Base-by-base conservation (phyloP, 140 eudicot species). In the Erigeron philadelphicus region DNA sequence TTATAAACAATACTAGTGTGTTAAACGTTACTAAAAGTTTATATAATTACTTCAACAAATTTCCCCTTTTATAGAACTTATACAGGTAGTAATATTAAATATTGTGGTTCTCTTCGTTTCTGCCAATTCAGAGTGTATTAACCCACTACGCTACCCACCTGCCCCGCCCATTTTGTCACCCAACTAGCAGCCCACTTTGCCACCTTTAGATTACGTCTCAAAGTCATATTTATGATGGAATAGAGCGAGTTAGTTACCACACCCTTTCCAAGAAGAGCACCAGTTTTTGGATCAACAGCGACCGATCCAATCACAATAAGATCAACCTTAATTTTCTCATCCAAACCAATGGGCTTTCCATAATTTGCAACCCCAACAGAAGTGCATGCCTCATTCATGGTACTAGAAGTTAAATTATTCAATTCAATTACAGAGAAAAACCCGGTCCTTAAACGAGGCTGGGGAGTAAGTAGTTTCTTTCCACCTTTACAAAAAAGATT, bases 181-280 rank as follows among this genome's bases (percentile, higher is more conserved):
- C 38, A 31, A 3, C 38, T 2, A 31, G 38, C 47, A 10, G 13
- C 12, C 46, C 23, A 35, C 4, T 42, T 18, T 4, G 35, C 5
- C 54, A 64, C 40, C 16, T 64, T 53, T 42, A 17, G 43, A 43
- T 4, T 9, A 11, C 2, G 10, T 48, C 23, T 17, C 19, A 42
- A 3, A 12, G 12, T 43, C 35, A 3, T 56, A 31, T 2, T 35
- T 61, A 31, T 52, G 40, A 56, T 17, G 54, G 21, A 1, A 43
- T 7, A 76, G 11, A 66, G 8, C 43, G 53, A 31, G 64, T 65
- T 41, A 48, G 60, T 57, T 88, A 91, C 97, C 97, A 88, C 97
- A 65, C 95, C 97, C 96, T 91, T 91, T 77, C 97, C 97, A 72
- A 91, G 92, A 67, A 96, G 85, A 67, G 97, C 97, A 25, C 97